A percentile compares a stretch with the other conserved stretches of the same genome.
Conservation (phyloP, 257 asterid species). For the Lycium barbarum region DNA sequence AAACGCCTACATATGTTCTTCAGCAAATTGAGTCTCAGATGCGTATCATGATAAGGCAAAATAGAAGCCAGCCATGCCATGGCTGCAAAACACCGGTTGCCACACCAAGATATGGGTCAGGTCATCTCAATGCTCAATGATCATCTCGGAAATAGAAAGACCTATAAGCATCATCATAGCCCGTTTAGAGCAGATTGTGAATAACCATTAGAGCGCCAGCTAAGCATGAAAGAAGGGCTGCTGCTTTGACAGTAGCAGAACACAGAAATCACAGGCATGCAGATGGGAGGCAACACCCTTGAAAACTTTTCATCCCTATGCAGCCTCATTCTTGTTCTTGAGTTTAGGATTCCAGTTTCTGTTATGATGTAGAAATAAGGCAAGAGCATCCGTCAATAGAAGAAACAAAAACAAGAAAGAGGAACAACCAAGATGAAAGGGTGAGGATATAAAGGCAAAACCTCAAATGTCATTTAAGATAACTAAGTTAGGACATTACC, state of each 20-base stretch:
- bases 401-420: background rate
- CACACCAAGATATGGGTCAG: no score
- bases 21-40: conserved; percentile 32
- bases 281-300: background rate
- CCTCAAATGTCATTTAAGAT: background rate
- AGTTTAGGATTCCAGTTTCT: background rate
- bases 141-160: no score
- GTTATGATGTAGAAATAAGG: background rate
- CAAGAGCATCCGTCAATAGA: background rate
- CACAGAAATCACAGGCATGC: background rate
- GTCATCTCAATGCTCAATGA: no score
- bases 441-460: background rate
- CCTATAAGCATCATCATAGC: no score
- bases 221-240: conserved; percentile 20
- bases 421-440: background rate
- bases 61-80: no score
- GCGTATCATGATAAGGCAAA: background rate
- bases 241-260: background rate
- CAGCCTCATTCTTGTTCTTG: conserved; percentile 3
- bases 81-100: no score
- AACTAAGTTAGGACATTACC: background rate
- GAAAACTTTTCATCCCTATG: background rate
- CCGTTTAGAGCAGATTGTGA: background rate
- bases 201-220: background rate
- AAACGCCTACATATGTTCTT: background rate